Evolutionary conservation across 306 rosid genomes (phyloP).

Genomic region (Styphnolobium japonicum): DNA sequence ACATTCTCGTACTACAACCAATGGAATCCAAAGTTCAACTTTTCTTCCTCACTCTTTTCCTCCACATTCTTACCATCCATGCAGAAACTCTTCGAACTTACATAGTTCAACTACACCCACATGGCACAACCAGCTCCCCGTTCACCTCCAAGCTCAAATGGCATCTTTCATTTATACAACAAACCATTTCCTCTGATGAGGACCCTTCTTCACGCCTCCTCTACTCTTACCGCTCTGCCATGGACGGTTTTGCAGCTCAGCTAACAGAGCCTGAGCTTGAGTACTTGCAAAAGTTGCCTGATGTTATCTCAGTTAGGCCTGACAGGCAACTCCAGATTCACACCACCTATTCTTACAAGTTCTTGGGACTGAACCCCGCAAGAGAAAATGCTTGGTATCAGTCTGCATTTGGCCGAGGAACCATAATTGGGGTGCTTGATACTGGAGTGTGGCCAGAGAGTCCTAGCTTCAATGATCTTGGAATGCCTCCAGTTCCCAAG

Average conservation of each 20-base stretch:
- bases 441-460: conserved; percentile 96
- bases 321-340: conserved; percentile 57
- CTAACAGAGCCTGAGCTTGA: conserved; percentile 61
- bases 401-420: conserved; percentile 65
- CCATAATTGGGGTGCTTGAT: conserved; percentile 83
- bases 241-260: conserved; percentile 91
- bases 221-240: conserved; percentile 76
- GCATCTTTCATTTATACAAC: conserved; percentile 75
- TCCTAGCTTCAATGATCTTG: conserved; percentile 73
- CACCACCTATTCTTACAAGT: conserved; percentile 84
- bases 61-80: conserved; percentile 36
- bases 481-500: conserved; percentile 73
- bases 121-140: conserved; percentile 40
- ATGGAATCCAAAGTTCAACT: conserved; percentile 55
- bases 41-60: conserved; percentile 39
- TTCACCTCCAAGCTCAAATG: conserved; percentile 64
- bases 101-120: conserved; percentile 83
- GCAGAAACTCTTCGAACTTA: conserved; percentile 70
- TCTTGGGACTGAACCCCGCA: conserved; percentile 62
- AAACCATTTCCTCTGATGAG: conserved; percentile 45
- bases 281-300: conserved; percentile 54
- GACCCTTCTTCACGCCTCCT: conserved; percentile 75
- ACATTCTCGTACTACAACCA: conserved; percentile 17
- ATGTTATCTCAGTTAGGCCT: conserved; percentile 67
- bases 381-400: conserved; percentile 62